Base-by-base conservation (phyloP, 2,329 filamentous ascomycete genomes). In the Xylaria sp. region DNA sequence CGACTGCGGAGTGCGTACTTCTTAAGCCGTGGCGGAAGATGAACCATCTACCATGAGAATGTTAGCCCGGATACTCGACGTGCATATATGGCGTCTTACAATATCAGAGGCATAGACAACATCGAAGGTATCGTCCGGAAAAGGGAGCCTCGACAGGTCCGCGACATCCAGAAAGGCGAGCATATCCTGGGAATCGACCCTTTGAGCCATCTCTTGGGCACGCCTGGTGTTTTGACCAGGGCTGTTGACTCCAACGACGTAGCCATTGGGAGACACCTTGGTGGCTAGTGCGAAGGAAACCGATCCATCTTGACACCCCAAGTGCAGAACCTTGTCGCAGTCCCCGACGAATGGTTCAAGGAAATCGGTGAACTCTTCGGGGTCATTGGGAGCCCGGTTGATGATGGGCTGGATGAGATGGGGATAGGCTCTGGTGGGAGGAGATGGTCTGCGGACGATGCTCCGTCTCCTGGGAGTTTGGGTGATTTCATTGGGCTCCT, bases 41-140 rank as follows among this genome's bases (percentile, higher is more conserved):
- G n/a, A 32, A 43, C 20, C 59, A 62, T 63, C 45, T 66, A 9
- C 18, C 36, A 28, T 10, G 18, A 23, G 28, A 60, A 25, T 23
- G n/a, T 63, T 48, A 64, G 55, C 32, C 50, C n/a, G n/a, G 6
- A 32, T 46, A 32, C 18, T 43, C 43, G 36, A 30, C 2, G 15
- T n/a, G 30, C 15, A 13, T 43, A n/a, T 56, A 25, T 56, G 50
- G 30, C 10, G 23, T n/a, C 10, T 55, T 61, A 65, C 63, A 30
- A 65, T 6, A 39, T 65, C 18, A 30, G 23, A 56, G 18, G 63
- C 63, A 34, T 36, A 65, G 48, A 61, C 63, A 15, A 48, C 5
- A n/a, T 65, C 63, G 23, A 65, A 65, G 10, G 7, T 15, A 18
- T 48, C 41, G 13, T 45, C 20, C 3, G 2, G 1, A 30, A 56